These are phyloP conservation scores for Aristolochia fimbriata DNA, from an alignment of 164 flowering plant genomes.

Conservation along the genomic window DNA sequence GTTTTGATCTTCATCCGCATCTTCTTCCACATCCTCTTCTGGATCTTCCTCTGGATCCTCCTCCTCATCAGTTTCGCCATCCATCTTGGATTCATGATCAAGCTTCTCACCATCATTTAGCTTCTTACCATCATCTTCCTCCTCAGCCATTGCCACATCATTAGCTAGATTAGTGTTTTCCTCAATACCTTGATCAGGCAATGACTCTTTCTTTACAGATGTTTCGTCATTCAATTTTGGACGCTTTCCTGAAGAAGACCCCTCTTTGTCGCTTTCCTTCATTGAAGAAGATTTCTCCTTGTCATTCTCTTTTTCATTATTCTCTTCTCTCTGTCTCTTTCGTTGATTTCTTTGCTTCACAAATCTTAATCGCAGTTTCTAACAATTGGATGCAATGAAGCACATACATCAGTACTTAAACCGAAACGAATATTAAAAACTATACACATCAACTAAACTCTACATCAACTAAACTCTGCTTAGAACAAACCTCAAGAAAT, in stretches of 20 bases:
- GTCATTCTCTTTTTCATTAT: constrained; percentile 26
- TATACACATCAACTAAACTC: no score
- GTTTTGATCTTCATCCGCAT: constrained; percentile 29
- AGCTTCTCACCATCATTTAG: constrained; percentile 16
- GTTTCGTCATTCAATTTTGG: constrained; percentile 27
- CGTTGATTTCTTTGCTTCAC: constrained; percentile 51
- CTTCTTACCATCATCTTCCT: constrained; percentile 18
- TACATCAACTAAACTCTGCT: no score
- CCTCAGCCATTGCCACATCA: constrained; percentile 17
- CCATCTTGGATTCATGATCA: constrained; percentile 15
- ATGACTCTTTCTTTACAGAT: constrained; percentile 21
- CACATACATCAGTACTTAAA: no score
- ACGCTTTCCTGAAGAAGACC: constrained; percentile 26
- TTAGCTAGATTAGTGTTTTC: constrained; percentile 10
- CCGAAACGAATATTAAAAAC: background rate
- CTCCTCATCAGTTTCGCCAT: constrained; percentile 35
- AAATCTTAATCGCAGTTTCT: constrained; percentile 63
- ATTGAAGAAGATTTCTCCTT: constrained; percentile 17
- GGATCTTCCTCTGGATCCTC: constrained; percentile 63
- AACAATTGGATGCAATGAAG: background rate
- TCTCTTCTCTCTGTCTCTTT: constrained; percentile 64
- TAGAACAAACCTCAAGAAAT: constrained; percentile 71
- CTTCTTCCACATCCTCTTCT: constrained; percentile 40
- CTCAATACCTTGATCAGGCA: constrained; percentile 9
- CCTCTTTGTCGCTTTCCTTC: no score